These are phyloP conservation scores for Elaeagnus macrophylla DNA, from an alignment of 306 rosid genomes.

Conservation along the genomic window DNA sequence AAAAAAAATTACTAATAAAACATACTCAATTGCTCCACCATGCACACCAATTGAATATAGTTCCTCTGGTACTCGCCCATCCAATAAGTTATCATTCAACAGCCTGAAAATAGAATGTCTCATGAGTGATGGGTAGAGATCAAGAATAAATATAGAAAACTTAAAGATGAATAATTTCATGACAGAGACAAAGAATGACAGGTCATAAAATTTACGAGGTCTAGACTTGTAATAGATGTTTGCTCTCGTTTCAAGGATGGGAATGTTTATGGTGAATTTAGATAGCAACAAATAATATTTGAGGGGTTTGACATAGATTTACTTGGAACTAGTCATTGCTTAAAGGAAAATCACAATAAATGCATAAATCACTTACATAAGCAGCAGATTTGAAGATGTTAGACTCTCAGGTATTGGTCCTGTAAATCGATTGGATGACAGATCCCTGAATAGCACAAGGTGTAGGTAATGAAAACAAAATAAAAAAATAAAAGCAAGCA, in stretches of 20 bases:
- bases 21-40: slow-evolving; percentile 95
- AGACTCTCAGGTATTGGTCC: slow-evolving; percentile 79
- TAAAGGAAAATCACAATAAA: slow-evolving; percentile 2
- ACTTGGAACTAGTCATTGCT: background rate
- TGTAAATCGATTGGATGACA: slow-evolving; percentile 66
- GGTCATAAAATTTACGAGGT: too few species aligned
- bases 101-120: slow-evolving; percentile 45
- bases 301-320: background rate
- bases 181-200: background rate
- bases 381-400: slow-evolving; percentile 63
- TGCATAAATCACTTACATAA: slow-evolving; percentile 58
- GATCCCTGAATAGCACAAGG: slow-evolving; percentile 49
- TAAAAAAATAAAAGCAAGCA: background rate
- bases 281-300: too few species aligned
- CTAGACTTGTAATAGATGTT: too few species aligned
- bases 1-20: background rate
- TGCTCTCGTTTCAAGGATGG: too few species aligned
- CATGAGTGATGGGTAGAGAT: too few species aligned
- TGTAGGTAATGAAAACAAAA: background rate
- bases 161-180: background rate
- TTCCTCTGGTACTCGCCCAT: slow-evolving; percentile 77
- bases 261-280: too few species aligned
- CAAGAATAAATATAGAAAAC: background rate
- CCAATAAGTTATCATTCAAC: slow-evolving; percentile 66
- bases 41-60: slow-evolving; percentile 86